Evolutionary conservation across 495 filamentous ascomycete species (phyloP), one percentile per base, ranked within the genome.

Genomic region (Amorphotheca resinae): DNA sequence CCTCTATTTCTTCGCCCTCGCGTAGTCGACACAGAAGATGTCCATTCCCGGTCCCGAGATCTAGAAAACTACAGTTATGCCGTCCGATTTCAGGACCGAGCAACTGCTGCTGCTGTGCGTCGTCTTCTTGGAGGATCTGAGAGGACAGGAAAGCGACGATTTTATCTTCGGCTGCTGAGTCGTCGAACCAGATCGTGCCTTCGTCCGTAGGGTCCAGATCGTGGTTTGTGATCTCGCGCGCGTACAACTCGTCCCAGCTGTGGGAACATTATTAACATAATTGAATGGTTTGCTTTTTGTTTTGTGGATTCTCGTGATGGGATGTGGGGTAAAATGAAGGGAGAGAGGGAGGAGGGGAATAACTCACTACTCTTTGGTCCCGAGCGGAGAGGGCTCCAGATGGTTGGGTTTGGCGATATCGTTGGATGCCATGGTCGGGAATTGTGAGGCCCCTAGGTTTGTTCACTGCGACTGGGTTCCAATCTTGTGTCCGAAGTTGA

Each of bases 21-120:
- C 32, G 2, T 58, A 96, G 64, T 15, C 76, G 66, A 47, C 91
- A 88, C 2, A 95, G 66, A 54, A 95, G 72, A 53, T 86, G 82
- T 1, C 91, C 91, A 63, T 95, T 98, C 0, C 91, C 91, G 0
- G 86, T 95, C 1, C 91, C 91, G 0, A 96, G 55, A 51, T 79
- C 75, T 0, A 95, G 68, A 38, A 94, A 51, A 25, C 36, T 46
- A 14, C 44, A 48, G 35, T 49, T 53, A 2, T 38, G 22, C 28
- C 20, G 40, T 6, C 15, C 18, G 1, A 44, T 28, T 2, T 20
- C 31, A 0, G 17, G 22, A 9, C 41, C 46, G 11, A 49, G 38
- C 16, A 50, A 34, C 16, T 36, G n/a, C 9, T 43, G 31, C 14
- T 50, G 44, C n/a, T n/a, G n/a, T n/a, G n/a, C n/a, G n/a, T n/a